These are phyloP conservation scores for Crithidia expoeki DNA, from an alignment of 208 protist species.

Conservation along the genomic window DNA sequence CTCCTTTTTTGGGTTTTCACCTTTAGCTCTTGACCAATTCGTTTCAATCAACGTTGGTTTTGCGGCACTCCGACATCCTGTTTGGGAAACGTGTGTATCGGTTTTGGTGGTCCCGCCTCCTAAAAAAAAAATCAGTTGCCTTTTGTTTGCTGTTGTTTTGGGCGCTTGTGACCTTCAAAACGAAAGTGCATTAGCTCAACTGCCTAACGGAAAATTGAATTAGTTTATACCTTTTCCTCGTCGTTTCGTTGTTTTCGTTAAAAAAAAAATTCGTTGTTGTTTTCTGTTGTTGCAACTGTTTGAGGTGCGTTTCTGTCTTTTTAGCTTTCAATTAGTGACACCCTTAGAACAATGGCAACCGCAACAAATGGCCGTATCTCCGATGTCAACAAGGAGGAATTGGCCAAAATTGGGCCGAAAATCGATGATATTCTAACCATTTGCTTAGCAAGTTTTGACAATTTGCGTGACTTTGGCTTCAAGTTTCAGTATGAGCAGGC, in stretches of 20 bases:
- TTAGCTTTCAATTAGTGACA: not conserved
- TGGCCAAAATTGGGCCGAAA: conserved; percentile 57
- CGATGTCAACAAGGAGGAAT: conserved; percentile 47
- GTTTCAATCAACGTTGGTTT: not conserved
- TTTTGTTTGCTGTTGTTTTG: too few relatives aligned
- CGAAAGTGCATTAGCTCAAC: too few relatives aligned
- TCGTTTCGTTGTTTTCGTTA: not conserved
- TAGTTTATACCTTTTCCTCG: not conserved
- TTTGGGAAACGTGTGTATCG: not conserved
- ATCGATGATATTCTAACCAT: conserved; percentile 71
- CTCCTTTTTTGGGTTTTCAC: conserved; percentile 13
- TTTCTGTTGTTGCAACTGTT: conserved; percentile 2
- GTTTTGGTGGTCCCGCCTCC: too few relatives aligned
- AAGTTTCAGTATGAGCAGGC: conserved; percentile 89
- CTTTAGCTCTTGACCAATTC: too few relatives aligned
- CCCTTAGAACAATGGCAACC: conserved; percentile 6
- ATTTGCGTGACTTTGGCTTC: conserved; percentile 53
- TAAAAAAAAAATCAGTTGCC: too few relatives aligned
- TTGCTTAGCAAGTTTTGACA: conserved; percentile 58
- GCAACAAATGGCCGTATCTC: conserved; percentile 22
- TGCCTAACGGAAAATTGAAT: too few relatives aligned
- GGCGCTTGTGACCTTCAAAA: too few relatives aligned
- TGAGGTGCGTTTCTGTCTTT: conserved; percentile 5
- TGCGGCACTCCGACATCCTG: not conserved
- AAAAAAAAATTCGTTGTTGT: not conserved